These are phyloP conservation scores for Aureobasidium sp. DNA, from an alignment of 2,329 filamentous ascomycete genomes.

Conservation along the genomic window DNA sequence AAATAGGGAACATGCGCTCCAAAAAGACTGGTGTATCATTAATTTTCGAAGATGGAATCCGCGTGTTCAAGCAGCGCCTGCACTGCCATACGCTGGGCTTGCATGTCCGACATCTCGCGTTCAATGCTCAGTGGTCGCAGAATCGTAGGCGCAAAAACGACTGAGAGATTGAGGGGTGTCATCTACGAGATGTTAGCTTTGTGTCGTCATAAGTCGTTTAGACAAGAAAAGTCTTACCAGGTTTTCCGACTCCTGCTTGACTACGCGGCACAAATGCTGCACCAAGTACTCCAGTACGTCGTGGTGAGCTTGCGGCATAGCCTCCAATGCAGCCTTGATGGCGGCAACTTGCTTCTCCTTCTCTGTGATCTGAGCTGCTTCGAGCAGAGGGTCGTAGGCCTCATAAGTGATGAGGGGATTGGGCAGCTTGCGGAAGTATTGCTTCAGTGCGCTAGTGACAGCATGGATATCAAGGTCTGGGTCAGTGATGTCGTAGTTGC, in stretches of 20 bases:
- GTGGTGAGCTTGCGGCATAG: constrained; percentile 74
- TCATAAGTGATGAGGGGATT: constrained; percentile 85
- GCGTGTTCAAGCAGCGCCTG: constrained; percentile 92
- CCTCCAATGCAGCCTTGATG: constrained; percentile 65
- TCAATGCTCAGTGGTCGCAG: constrained; percentile 88
- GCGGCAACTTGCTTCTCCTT: constrained; percentile 62
- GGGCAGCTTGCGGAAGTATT: constrained; percentile 92
- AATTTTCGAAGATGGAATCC: constrained; percentile 60
- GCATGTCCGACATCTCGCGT: constrained; percentile 93
- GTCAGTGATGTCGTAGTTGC: constrained; percentile 85
- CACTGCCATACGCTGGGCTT: constrained; percentile 83
- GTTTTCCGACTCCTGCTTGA: constrained; percentile 75
- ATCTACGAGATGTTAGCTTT: constrained; percentile 52
- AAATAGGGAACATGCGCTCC: not conserved
- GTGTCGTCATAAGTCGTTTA: not conserved
- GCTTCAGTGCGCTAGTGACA: constrained; percentile 90
- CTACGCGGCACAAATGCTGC: constrained; percentile 85
- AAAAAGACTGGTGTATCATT: not conserved
- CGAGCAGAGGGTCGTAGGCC: constrained; percentile 81
- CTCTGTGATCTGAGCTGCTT: constrained; percentile 57
- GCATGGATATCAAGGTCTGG: constrained; percentile 91
- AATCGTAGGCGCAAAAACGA: constrained; percentile 96
- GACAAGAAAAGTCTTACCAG: constrained; percentile 48
- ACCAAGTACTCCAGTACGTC: constrained; percentile 91
- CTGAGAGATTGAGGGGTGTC: constrained; percentile 91